These are phyloP conservation scores for Lathyrus sativus DNA, from an alignment of 306 rosid species.

Conservation along the genomic window DNA sequence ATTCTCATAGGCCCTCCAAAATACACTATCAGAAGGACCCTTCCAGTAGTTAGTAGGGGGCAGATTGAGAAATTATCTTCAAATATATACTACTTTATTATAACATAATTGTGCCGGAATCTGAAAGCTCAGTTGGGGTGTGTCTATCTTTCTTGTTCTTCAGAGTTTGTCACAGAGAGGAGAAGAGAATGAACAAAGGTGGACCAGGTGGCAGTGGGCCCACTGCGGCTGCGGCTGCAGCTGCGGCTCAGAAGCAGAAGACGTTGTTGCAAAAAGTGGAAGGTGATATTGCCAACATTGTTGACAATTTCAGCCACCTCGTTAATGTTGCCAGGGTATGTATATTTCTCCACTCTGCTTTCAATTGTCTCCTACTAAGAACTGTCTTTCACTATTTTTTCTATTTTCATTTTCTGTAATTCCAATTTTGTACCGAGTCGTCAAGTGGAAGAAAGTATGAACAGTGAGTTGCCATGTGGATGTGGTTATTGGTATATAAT, in stretches of 20 bases:
- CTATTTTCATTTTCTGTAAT: constrained; percentile 2
- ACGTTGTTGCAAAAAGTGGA: constrained; percentile 68
- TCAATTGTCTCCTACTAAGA: background rate
- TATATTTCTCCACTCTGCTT: background rate
- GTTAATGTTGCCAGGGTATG: constrained; percentile 80
- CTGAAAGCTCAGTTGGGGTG: background rate
- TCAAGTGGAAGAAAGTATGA: background rate
- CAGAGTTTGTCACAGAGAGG: background rate
- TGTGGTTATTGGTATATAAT: constrained; percentile 7
- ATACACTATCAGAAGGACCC: too few relatives aligned
- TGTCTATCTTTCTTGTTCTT: constrained; percentile 3
- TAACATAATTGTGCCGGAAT: background rate
- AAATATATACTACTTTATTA: too few relatives aligned
- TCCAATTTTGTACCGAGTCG: constrained; percentile 7
- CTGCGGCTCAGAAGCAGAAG: constrained; percentile 85
- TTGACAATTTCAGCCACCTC: constrained; percentile 87
- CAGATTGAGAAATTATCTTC: too few relatives aligned
- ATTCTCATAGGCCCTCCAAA: too few relatives aligned
- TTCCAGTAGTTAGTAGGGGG: too few relatives aligned
- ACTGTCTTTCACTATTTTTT: background rate
- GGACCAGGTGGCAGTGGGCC: constrained; percentile 54
- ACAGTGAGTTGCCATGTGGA: background rate
- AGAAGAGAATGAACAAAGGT: constrained; percentile 55
- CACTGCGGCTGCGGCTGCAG: constrained; percentile 51
- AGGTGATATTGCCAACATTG: constrained; percentile 66